A percentile compares a stretch with the other conserved stretches of the same genome.
Evolutionary conservation across 345 rosid species (phyloP).

Genomic region (Brassica rapa): DNA sequence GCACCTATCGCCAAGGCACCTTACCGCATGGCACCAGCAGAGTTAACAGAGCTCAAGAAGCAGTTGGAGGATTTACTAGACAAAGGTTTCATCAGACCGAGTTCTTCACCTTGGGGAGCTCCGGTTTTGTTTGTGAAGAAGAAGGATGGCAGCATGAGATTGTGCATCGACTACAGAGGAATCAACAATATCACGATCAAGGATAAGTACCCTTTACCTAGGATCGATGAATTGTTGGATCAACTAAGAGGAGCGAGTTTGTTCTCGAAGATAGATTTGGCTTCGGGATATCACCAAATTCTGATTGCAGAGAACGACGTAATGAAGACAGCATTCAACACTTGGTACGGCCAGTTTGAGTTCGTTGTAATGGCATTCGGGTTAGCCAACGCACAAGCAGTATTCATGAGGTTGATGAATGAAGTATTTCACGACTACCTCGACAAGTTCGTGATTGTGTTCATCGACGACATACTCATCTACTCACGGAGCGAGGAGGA

Average conservation of each 20-base stretch:
- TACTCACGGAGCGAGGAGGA: no score
- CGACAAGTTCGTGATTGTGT: background rate
- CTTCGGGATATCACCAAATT: background rate
- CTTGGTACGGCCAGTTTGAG: background rate
- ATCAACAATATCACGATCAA: no score
- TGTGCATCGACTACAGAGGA: no score
- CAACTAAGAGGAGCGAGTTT: background rate
- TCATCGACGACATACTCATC: background rate
- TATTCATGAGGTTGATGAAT: background rate
- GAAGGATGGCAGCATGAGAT: background rate
- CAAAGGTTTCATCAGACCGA: background rate
- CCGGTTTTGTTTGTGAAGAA: background rate
- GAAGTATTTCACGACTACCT: background rate
- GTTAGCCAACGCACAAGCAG: background rate
- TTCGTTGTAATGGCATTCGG: background rate
- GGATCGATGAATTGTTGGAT: background rate
- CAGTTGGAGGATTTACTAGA: background rate
- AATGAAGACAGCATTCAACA: background rate
- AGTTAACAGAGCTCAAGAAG: background rate
- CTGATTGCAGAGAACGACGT: background rate
- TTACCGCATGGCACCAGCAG: background rate
- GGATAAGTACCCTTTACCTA: background rate
- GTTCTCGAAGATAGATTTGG: background rate
- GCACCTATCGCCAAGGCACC: background rate
- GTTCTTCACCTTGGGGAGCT: background rate